Evolutionary conservation across 2,329 filamentous ascomycete species (phyloP), one percentile per base, ranked within the genome.

Genomic region (Capronia coronata): DNA sequence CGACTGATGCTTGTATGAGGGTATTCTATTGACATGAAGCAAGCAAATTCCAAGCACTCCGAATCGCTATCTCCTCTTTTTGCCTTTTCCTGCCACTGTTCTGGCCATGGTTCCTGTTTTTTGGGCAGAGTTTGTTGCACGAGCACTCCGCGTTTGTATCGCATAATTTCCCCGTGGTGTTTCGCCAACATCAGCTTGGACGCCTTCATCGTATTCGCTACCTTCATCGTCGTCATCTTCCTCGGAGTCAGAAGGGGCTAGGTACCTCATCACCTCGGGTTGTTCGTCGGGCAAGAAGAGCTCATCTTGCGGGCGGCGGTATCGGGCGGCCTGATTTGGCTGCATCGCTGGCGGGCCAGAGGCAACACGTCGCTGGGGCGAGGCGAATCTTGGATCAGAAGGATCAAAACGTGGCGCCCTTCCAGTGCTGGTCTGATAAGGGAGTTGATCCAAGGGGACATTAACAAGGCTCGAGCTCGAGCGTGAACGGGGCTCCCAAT

Each of bases 401-500:
- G 65, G 62, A 29, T 63, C 58, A 40, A 59, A 60, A 23, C 59
- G 55, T 29, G 59, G 56, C 34, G 55, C 57, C 18, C 56, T 52
- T 13, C 44, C 66, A 61, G 68, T 55, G 49, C 64, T 64, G 23
- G 61, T 55, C 30, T 59, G 56, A 25, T 67, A 65, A 9, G 61
- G 61, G 19, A 58, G 48, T 42, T 61, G 65, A 21, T 67, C 66
- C 27, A 60, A 37, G 2, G 63, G 49, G 41, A 66, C 65, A 13
- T 64, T 61, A 16, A 61, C 58, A 16, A 60, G 52, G 43, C 55
- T 63, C 14, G 63, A 71, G 55, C 61, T 62, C 21, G 65, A 68
- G 43, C 62, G 71, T 49, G 60, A 64, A 48, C 73, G 67, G 59
- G 65, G 65, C 35, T 63, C 67, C 71, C 68, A 73, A 42, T 71